Base-by-base conservation (phyloP, 2,329 filamentous ascomycete species). In the Arthrobotrys sphaeroides region DNA sequence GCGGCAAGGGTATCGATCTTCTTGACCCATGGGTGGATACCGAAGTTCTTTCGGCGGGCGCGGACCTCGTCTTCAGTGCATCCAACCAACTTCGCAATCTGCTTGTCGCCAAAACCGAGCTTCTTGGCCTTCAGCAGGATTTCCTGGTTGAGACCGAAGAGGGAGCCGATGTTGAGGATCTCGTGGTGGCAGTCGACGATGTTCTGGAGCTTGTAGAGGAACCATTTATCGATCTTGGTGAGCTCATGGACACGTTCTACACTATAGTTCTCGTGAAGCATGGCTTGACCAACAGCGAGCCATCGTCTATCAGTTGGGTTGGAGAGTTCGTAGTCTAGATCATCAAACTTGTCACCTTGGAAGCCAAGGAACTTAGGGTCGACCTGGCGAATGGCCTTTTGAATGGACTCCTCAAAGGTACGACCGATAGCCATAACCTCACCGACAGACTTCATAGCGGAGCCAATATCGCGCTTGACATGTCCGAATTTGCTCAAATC, bases 181-280 rank as follows among this genome's bases (percentile, higher is more conserved):
- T 96, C 92, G 78, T 89, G 89, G 74, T 91, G 92, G 85, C 91
- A 94, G 83, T 98, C 89, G 61, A 97, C 95, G 80, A 99, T 92
- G 86, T 98, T 98, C 85, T 97, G 90, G 60, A 99, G 89, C 88
- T 99, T 98, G 89, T 97, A 89, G 80, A 99, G 85, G 87, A 99
- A 99, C 95, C 95, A 98, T 85, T 96, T 97, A 86, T 98, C 95
- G 81, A 99, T 99, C 87, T 97, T 97, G 84, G 91, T 96, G 79
- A 99, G 86, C 5, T 97, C 93, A 82, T 98, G 93, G 13, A 99
- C 87, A 83, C 88, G 90, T 78, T 99, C 94, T 51, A 97, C 93
- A 1, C 92, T 89, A 86, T 99, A 99, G 83, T 91, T 91, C 85
- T 97, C 93, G 85, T 98, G 93, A 79, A 97, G 89, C 93, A 99